phyloP scores from a whole-genome alignment of 495 filamentous ascomycete species.

The Penicillium subrubescens region DNA sequence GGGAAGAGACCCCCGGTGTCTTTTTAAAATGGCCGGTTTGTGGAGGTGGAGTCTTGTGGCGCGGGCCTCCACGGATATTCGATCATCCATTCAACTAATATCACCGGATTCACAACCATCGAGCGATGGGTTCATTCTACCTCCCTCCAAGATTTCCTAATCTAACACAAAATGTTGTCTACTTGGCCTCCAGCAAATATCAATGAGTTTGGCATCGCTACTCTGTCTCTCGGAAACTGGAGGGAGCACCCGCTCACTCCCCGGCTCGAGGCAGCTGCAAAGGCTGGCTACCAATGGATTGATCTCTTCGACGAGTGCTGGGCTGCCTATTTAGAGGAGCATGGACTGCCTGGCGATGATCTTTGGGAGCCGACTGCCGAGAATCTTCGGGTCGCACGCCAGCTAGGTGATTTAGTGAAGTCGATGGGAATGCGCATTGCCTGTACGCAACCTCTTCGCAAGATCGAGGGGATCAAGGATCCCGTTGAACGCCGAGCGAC shows the following conservation, averaged over 20 bases:
- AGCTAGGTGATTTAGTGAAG: slow-evolving; percentile 32
- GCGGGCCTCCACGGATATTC: slow-evolving; percentile 13
- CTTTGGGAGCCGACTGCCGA: slow-evolving; percentile 34
- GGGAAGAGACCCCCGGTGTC: background rate
- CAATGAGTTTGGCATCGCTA: slow-evolving; percentile 34
- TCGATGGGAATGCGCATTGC: slow-evolving; percentile 35
- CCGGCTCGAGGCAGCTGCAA: slow-evolving; percentile 33
- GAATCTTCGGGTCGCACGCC: slow-evolving; percentile 30
- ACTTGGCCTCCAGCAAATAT: slow-evolving; percentile 17
- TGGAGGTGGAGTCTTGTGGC: slow-evolving; percentile 10
- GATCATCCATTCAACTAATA: slow-evolving; percentile 18
- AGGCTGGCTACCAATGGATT: slow-evolving; percentile 36
- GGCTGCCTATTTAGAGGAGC: slow-evolving; percentile 36
- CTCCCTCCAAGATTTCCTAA: background rate
- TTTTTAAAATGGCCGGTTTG: slow-evolving; percentile 14
- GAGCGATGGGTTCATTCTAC: background rate
- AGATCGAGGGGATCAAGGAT: slow-evolving; percentile 35
- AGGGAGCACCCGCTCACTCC: slow-evolving; percentile 29
- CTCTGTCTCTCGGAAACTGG: slow-evolving; percentile 37
- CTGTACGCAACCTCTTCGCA: slow-evolving; percentile 37
- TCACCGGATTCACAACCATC: background rate
- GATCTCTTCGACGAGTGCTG: slow-evolving; percentile 44
- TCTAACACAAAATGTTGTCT: slow-evolving; percentile 12
- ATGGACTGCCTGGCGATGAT: slow-evolving; percentile 24
- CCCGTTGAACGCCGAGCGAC: slow-evolving; percentile 22